Evolutionary conservation across 2,329 filamentous ascomycete species (phyloP).

Genomic region (Hymenoscyphus repandus): DNA sequence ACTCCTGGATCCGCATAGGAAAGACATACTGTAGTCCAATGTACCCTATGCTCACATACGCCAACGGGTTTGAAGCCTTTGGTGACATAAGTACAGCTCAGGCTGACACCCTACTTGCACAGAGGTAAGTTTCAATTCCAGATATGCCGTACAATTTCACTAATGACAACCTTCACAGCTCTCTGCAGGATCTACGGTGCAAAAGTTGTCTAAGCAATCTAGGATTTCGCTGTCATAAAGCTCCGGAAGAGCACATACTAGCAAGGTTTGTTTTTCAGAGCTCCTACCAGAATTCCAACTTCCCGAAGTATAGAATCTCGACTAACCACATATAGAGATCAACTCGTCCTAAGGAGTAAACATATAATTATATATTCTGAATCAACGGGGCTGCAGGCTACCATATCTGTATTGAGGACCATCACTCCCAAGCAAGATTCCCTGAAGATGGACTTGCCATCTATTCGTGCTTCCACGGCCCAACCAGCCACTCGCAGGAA

Average conservation of each 20-base stretch:
- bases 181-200: slow-evolving; percentile 29
- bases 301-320: not conserved
- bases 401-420: slow-evolving; percentile 17
- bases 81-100: slow-evolving; percentile 22
- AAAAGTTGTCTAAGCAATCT: slow-evolving; percentile 21
- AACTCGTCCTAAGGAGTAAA: slow-evolving; percentile 26
- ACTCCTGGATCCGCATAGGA: slow-evolving; percentile 30
- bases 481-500: not conserved
- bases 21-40: slow-evolving; percentile 29
- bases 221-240: slow-evolving; percentile 28
- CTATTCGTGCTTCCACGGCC: not conserved
- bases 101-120: slow-evolving; percentile 20
- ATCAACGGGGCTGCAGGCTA: slow-evolving; percentile 17
- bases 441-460: not conserved
- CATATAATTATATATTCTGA: slow-evolving; percentile 24
- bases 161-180: slow-evolving; percentile 12
- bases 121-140: slow-evolving; percentile 20
- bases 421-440: slow-evolving; percentile 15
- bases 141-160: not conserved
- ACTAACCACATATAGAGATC: slow-evolving; percentile 19
- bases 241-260: slow-evolving; percentile 27
- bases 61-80: slow-evolving; percentile 21
- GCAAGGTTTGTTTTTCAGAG: slow-evolving; percentile 20
- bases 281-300: not conserved
- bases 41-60: slow-evolving; percentile 15